phyloP scores from a whole-genome alignment of 208 protist genomes.

The Naegleria gruberi region DNA sequence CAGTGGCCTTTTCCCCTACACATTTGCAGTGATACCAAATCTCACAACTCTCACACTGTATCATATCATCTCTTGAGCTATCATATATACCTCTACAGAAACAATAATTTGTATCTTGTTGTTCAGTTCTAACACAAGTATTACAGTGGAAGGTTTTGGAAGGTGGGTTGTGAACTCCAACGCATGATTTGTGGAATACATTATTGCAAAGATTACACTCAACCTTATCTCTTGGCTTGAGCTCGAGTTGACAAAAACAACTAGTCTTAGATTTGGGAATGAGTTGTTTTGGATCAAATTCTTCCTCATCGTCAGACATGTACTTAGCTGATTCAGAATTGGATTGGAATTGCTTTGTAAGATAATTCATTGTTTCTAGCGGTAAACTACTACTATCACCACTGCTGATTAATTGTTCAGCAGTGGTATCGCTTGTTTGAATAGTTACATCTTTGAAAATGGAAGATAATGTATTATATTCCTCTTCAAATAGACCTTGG shows the following conservation, averaged over 20 bases:
- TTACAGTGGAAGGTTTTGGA: background rate
- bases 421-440: background rate
- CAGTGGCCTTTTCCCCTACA: background rate
- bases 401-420: no score
- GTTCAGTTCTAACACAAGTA: background rate
- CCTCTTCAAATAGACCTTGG: background rate
- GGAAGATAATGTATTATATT: background rate
- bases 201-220: background rate
- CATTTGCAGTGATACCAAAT: background rate
- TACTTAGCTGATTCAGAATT: no score
- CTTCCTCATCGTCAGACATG: no score
- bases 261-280: background rate
- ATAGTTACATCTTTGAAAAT: background rate
- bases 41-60: background rate
- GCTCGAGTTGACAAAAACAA: background rate
- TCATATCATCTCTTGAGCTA: background rate
- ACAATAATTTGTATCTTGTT: background rate
- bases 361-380: no score
- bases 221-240: background rate
- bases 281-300: background rate
- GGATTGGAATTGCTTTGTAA: no score
- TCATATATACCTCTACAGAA: background rate
- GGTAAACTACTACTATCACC: no score
- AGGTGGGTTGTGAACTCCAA: background rate
- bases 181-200: background rate